phyloP scores from a whole-genome alignment of 495 filamentous ascomycete species.

The Aspergillus olivimuriae region DNA sequence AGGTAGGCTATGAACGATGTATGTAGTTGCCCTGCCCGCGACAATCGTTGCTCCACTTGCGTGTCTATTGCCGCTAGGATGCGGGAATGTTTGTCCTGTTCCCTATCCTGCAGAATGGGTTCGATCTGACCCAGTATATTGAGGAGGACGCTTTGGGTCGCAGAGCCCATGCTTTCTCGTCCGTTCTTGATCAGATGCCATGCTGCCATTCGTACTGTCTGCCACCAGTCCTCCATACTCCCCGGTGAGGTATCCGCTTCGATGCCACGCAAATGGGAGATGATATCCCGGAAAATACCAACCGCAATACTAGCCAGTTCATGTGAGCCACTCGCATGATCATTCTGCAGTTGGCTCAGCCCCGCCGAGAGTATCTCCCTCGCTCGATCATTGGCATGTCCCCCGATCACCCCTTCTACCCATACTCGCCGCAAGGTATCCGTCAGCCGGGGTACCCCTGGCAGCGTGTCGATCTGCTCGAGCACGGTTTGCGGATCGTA shows the following conservation, averaged over 20 bases:
- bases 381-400: too few species aligned
- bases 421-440: slow-evolving; percentile 52
- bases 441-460: slow-evolving; percentile 48
- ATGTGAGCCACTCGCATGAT: slow-evolving; percentile 51
- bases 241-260: slow-evolving; percentile 10
- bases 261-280: too few species aligned
- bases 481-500: slow-evolving; percentile 41
- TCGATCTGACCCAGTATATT: slow-evolving; percentile 36
- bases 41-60: slow-evolving; percentile 24
- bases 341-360: slow-evolving; percentile 39
- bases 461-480: slow-evolving; percentile 29
- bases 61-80: slow-evolving; percentile 23
- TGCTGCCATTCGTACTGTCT: slow-evolving; percentile 44
- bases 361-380: slow-evolving; percentile 38
- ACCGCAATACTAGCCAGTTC: slow-evolving; percentile 49
- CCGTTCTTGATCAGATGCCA: slow-evolving; percentile 63
- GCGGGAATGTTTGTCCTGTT: slow-evolving; percentile 18
- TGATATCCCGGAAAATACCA: slow-evolving; percentile 36
- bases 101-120: slow-evolving; percentile 16
- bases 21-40: slow-evolving; percentile 22
- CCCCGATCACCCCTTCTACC: slow-evolving; percentile 40
- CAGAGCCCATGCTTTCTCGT: slow-evolving; percentile 56
- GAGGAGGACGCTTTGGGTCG: slow-evolving; percentile 47
- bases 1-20: slow-evolving; percentile 31
- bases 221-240: slow-evolving; percentile 41